Base-by-base conservation (phyloP, 768 basidiomycete genomes). In the Trichaptum fuscoviolaceum region DNA sequence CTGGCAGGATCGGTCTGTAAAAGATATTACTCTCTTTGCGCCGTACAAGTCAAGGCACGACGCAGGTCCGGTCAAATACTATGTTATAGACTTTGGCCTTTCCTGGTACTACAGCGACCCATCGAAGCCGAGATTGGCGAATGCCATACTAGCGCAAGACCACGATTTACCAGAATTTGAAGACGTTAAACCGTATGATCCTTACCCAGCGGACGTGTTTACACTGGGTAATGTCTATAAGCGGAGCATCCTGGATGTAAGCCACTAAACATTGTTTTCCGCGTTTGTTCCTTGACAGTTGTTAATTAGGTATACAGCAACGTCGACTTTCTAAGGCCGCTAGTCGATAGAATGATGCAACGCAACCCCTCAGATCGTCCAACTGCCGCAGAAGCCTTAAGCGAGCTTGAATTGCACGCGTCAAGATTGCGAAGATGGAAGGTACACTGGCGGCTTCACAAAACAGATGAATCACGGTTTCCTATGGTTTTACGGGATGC, bases 11-110 rank as follows among this genome's bases (percentile, higher is more conserved):
- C 30, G 30, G 69, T 30, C 30, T 8, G 8, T 8, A 30, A 30
- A 30, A 30, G 30, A 30, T 3, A 30, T 30, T 8, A 8, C 8
- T 8, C 30, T 2, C 8, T 2, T 3, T 30, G 30, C 30, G 30
- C 30, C 30, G 30, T 2, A 30, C 30, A 70, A 2, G 63, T 78
- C n/a, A 62, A 64, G 15, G 75, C 76, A 0, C 30, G 75, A 75
- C n/a, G 73, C 75, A 34, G 68, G 75, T 59, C 74, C 79, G 4
- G 78, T 81, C 8, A 74, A 76, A 6, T 81, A 81, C 69, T 77
- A 76, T 61, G 77, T 79, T 58, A 73, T 79, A 58, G 79, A 78
- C 35, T 80, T 76, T 64, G 79, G 76, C 15, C 69, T 69, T 25
- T 61, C 77, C 65, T 42, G 66, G 65, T 64, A 69, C 3, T 69